Evolutionary conservation across 441 rosid genomes (phyloP).

Genomic region (Metrosideros polymorpha): DNA sequence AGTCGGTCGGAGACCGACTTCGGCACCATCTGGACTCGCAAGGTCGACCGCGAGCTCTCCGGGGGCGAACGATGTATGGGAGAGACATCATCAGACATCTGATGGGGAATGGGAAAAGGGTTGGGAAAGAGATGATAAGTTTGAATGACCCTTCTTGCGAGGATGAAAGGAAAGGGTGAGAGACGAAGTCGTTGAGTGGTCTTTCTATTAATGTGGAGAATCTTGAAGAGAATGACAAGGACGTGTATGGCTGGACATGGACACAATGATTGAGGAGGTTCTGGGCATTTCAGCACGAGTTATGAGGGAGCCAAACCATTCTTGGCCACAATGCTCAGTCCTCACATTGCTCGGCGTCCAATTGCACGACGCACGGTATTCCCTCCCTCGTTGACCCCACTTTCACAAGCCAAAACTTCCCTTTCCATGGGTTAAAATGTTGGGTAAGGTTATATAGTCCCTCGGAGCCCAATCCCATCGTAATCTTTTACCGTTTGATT

Average conservation of each 20-base stretch:
- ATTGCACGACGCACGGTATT: too few species aligned
- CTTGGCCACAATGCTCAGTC: not conserved
- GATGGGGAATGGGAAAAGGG: not conserved
- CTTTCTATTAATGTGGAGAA: not conserved
- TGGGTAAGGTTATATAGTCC: not conserved
- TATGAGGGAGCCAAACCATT: not conserved
- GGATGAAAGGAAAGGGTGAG: not conserved
- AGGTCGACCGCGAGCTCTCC: not conserved
- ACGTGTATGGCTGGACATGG: not conserved
- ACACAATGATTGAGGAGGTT: not conserved
- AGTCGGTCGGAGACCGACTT: conserved; percentile 54
- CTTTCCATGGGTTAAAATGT: not conserved
- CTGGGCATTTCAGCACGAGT: not conserved
- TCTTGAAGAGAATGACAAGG: not conserved
- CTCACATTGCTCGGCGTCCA: too few species aligned
- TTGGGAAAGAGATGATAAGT: not conserved
- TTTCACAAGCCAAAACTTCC: not conserved
- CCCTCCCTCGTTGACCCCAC: not conserved
- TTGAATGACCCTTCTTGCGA: not conserved
- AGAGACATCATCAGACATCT: not conserved
- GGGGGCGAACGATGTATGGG: not conserved
- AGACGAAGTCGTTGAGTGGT: not conserved
- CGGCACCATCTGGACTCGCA: conserved; percentile 42
- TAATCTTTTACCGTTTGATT: not conserved
- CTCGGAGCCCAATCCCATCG: too few species aligned